A percentile compares a stretch with the other conserved stretches of the same genome.
These are phyloP conservation scores for Capsicum rhomboideum DNA, from an alignment of 257 asterid genomes.

Conservation along the genomic window DNA sequence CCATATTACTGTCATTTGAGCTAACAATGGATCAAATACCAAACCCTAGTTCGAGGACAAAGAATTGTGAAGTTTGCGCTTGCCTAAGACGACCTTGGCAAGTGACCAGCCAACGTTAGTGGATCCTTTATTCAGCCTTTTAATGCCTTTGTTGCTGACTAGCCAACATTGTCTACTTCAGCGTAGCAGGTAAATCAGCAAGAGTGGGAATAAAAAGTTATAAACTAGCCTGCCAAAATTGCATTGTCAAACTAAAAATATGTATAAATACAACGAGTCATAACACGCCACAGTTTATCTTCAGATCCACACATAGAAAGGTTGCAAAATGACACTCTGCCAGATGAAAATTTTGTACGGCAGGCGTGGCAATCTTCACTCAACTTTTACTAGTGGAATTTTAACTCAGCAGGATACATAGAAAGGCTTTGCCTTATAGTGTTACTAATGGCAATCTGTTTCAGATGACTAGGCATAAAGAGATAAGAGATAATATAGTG, in stretches of 20 bases:
- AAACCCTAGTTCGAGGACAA: background rate
- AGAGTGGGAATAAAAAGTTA: background rate
- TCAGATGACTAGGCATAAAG: background rate
- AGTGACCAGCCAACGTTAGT: background rate
- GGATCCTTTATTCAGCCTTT: background rate
- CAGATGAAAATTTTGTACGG: background rate
- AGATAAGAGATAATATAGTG: background rate
- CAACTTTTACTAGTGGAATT: background rate
- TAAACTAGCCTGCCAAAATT: background rate
- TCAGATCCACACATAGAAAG: background rate
- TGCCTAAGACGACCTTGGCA: background rate
- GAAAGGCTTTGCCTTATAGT: conserved; percentile 8
- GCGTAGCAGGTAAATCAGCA: background rate
- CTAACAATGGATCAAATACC: background rate
- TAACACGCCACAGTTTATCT: background rate
- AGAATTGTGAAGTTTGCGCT: background rate
- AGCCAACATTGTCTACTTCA: background rate
- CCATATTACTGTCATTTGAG: background rate
- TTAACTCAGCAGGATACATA: background rate
- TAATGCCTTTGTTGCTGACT: background rate
- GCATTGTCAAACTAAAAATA: background rate
- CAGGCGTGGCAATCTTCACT: background rate
- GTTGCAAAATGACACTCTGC: background rate
- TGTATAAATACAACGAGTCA: background rate
- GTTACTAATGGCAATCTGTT: background rate